Evolutionary conservation across 805 yeast genomes (phyloP).

Genomic region (Trichomonascus vanleenenianus): DNA sequence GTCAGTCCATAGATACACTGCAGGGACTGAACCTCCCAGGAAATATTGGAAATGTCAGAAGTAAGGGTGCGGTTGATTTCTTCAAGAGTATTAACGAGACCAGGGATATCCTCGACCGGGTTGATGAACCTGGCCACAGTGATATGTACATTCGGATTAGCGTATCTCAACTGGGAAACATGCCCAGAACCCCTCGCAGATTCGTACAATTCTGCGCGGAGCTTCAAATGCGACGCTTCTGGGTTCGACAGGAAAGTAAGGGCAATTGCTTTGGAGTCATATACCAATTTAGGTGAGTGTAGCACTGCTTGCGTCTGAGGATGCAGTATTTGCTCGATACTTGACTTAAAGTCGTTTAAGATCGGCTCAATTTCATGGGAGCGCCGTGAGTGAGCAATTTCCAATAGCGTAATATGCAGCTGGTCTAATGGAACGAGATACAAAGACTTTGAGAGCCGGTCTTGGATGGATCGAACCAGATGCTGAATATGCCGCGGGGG

Average conservation of each 20-base stretch:
- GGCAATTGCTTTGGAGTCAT: conserved; percentile 5
- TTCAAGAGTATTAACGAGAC: conserved; percentile 12
- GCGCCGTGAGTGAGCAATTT: conserved; percentile 5
- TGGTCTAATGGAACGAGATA: conserved; percentile 1
- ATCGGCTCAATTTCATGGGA: not conserved
- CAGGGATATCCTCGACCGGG: conserved; percentile 8
- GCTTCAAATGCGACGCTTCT: not conserved
- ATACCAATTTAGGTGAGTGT: not conserved
- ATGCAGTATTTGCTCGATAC: not conserved
- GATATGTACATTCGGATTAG: conserved; percentile 18
- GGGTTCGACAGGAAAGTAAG: conserved; percentile 1
- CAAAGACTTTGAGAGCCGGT: not conserved
- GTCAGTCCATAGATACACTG: conserved; percentile 18
- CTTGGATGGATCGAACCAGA: not conserved
- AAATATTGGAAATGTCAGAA: conserved; percentile 9
- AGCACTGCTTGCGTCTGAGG: not conserved
- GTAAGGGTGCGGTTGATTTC: conserved; percentile 12
- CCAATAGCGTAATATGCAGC: conserved; percentile 7
- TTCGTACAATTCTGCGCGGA: not conserved
- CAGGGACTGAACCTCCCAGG: conserved; percentile 13
- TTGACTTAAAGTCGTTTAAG: no score
- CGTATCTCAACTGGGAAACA: conserved; percentile 10
- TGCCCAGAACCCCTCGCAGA: not conserved
- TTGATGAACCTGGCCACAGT: conserved; percentile 18
- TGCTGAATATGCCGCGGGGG: conserved; percentile 1